Base-by-base conservation (phyloP, 148 eudicot genomes). In the Pharnaceum exiguum region DNA sequence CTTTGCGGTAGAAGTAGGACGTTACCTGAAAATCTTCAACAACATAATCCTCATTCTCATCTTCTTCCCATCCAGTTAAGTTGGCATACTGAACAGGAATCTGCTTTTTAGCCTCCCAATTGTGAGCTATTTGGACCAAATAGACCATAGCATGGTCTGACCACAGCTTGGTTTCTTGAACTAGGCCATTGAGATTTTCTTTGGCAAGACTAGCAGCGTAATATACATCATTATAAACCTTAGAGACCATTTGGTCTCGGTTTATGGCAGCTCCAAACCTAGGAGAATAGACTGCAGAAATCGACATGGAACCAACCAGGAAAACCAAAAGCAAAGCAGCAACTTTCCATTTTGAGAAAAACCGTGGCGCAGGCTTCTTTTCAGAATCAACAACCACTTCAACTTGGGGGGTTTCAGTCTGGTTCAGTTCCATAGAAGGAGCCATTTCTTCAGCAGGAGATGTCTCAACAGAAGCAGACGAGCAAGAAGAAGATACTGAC, bases 41-140 rank as follows among this genome's bases (percentile, higher is more conserved):
- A 36, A 54, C 18, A 45, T 35, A 57, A 66, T 76, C 75, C 37
- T 28, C 38, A 25, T 30, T 40, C 16, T 69, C 77, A 17, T 66
- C 70, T 33, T 75, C 84, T 12, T 76, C 66, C 65, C 55, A 65
- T 52, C 19, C 75, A 68, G 94, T 80, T 18, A 81, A 56, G 68
- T 89, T 87, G 29, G 18, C 26, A 25, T 68, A 80, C 49, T 63
- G 55, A 52, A 75, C 10, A 16, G 84, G 63, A 38, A 42, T 69
- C 21, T 53, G 36, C 46, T 68, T 58, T 26, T 71, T 65, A 16
- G 47, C 74, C 51, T 61, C 64, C 50, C 57, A 27, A 48, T 55
- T 50, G 27, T 26, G 25, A 6, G 71, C 51, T 49, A 77, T 69
- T 70, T 60, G 43, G 31, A 67, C 70, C 35, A 84, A 40, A 37